Evolutionary conservation across 306 rosid species (phyloP), one percentile per base, ranked within the genome.

Genomic region (Trichosanthes truncata): DNA sequence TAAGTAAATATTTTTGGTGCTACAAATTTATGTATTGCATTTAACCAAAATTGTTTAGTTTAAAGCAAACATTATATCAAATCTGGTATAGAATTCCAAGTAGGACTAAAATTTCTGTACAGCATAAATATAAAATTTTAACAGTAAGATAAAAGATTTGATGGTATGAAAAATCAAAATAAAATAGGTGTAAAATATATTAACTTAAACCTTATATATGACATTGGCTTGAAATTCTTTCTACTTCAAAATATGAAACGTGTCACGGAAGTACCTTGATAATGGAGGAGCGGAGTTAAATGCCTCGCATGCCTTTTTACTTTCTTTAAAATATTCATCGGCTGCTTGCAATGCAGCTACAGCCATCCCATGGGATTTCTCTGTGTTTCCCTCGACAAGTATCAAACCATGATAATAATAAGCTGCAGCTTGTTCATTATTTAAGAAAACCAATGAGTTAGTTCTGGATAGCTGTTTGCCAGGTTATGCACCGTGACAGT

Each of bases 331-430:
- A 85, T 86, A 95, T 80, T 91, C 99, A 79, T 95, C 99, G 1
- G 99, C 94, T 12, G 97, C 99, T 90, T 95, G 97, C 87, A 95
- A 86, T 83, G 99, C 97, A 71, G 99, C 99, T 48, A 95, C 99
- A 81, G 99, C 99, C 99, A 92, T 95, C 66, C 97, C 99, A 74
- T 93, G 97, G 80, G 93, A 90, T 67, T 93, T 95, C 88, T 95
- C 99, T 0, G 99, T 93, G 86, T 91, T 95, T 72, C 99, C 99
- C 89, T 95, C 99, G 57, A 93, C 99, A 72, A 95, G 99, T 83
- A 93, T 95, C 81, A 91, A 84, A 68, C 99, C 99, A 65, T 95
- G 99, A 83, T 95, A 95, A 90, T 95, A 95, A 82, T 95, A 95
- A 35, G 97, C 97, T n/a, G 88, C 97, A 83, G 99, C 97, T 97